phyloP scores from a whole-genome alignment of 23 red algal species.

The Porphyridium purpureum region DNA sequence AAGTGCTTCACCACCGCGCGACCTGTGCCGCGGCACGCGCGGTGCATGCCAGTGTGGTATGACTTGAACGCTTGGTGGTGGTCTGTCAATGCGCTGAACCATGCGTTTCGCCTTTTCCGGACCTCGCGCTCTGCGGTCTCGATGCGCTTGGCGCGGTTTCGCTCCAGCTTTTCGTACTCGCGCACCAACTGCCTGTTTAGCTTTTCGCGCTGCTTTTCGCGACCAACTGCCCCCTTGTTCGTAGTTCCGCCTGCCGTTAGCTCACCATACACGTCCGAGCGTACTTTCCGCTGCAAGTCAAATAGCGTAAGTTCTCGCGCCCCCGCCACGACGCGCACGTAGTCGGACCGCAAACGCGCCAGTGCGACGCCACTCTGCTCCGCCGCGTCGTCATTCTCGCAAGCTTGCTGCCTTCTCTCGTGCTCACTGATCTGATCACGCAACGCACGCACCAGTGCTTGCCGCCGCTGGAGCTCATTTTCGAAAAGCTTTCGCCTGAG shows the following conservation, averaged over 20 bases:
- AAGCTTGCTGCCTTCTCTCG: no score
- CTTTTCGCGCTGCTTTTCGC: conserved; percentile 25
- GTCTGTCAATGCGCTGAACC: conserved; percentile 41
- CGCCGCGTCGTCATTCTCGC: no score
- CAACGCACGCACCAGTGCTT: no score
- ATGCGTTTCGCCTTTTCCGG: conserved; percentile 33
- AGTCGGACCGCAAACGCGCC: not conserved
- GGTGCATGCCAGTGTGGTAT: conserved; percentile 42
- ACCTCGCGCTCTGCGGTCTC: conserved; percentile 59
- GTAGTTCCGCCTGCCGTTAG: conserved; percentile 7
- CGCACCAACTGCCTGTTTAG: conserved; percentile 33
- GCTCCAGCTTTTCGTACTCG: conserved; percentile 51
- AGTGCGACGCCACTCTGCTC: conserved; percentile 19
- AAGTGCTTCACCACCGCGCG: conserved; percentile 55
- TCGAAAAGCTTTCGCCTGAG: no score
- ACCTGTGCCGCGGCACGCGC: conserved; percentile 20
- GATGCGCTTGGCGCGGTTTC: conserved; percentile 18
- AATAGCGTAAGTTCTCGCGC: conserved; percentile 28
- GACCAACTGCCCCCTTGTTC: conserved; percentile 29
- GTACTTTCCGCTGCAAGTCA: conserved; percentile 35
- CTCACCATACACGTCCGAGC: conserved; percentile 29
- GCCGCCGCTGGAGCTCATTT: no score
- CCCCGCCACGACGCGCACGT: conserved; percentile 23
- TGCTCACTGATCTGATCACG: no score
- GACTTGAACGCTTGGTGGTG: conserved; percentile 49